Evolutionary conservation across 73 alveolate genomes (phyloP).

Genomic region (Blepharisma japonicum): DNA sequence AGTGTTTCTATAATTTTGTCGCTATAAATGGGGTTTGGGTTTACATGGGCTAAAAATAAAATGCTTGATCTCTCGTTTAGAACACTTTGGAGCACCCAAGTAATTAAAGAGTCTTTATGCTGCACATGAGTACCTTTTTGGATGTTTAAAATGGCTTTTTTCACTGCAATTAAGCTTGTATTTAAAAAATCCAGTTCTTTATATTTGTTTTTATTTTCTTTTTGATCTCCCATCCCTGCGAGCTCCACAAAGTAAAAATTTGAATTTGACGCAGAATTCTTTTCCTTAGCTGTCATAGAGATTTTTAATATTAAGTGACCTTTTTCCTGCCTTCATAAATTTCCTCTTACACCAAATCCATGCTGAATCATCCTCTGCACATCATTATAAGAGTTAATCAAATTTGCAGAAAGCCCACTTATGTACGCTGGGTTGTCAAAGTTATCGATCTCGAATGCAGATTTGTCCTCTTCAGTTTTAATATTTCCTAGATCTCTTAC

Average conservation of each 20-base stretch:
- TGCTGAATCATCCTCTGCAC: constrained; percentile 18
- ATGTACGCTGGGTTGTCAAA: constrained; percentile 11
- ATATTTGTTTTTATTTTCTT: too few relatives aligned
- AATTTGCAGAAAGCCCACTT: neutral
- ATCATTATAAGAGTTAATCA: neutral
- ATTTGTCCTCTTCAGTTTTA: neutral
- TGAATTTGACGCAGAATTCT: too few relatives aligned
- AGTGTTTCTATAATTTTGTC: neutral
- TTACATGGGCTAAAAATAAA: neutral
- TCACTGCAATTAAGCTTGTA: too few relatives aligned
- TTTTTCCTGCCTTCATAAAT: neutral
- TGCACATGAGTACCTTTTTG: neutral
- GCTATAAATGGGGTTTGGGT: neutral
- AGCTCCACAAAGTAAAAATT: too few relatives aligned
- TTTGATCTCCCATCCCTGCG: too few relatives aligned
- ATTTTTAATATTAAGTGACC: neutral
- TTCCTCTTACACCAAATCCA: neutral
- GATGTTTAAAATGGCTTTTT: too few relatives aligned
- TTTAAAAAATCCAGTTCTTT: too few relatives aligned
- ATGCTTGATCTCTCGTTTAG: too few relatives aligned
- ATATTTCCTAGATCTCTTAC: constrained; percentile 1
- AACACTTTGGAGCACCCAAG: neutral
- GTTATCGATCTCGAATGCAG: neutral
- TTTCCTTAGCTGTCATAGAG: neutral
- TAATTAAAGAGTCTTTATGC: neutral